Conservation (phyloP, 208 protist genomes). For the Crithidia fasciculata region DNA sequence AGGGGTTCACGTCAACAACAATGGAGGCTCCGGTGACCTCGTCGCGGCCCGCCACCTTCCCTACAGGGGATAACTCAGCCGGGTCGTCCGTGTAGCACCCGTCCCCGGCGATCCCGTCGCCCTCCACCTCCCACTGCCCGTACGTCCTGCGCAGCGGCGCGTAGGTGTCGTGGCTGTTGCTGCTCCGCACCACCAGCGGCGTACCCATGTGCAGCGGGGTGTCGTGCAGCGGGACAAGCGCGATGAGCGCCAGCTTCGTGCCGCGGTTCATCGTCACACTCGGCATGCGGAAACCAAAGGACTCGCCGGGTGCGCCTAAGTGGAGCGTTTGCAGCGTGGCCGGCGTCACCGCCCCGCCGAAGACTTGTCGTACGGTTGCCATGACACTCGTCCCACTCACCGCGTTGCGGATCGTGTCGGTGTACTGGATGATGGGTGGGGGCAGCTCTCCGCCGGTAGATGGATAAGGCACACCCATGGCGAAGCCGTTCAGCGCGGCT, state of each 20-base stretch:
- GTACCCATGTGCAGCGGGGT: conserved; percentile 78
- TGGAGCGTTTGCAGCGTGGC: conserved; percentile 73
- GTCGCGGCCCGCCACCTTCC: conserved; percentile 65
- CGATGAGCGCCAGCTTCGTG: conserved; percentile 80
- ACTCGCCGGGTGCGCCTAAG: conserved; percentile 66
- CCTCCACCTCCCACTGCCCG: conserved; percentile 86
- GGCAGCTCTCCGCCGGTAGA: conserved; percentile 47
- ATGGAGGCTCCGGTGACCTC: conserved; percentile 59
- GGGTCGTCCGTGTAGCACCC: conserved; percentile 81
- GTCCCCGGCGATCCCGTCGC: conserved; percentile 66
- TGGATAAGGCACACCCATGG: conserved; percentile 76
- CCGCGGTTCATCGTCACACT: conserved; percentile 80
- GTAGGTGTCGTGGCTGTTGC: conserved; percentile 75
- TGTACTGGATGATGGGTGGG: conserved; percentile 61
- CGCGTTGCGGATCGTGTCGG: conserved; percentile 61
- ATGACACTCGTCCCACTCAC: conserved; percentile 85
- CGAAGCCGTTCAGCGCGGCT: conserved; percentile 58
- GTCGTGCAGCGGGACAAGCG: conserved; percentile 82
- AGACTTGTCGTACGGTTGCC: conserved; percentile 85
- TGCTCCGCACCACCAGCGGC: conserved; percentile 74
- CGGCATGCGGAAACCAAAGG: conserved; percentile 77
- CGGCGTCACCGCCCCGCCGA: conserved; percentile 71
- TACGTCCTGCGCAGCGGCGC: conserved; percentile 72
- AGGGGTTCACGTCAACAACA: conserved; percentile 77
- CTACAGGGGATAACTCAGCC: conserved; percentile 68